Base-by-base conservation (phyloP, 192 early-diverging fungal species). In the Gigaspora rosea region DNA sequence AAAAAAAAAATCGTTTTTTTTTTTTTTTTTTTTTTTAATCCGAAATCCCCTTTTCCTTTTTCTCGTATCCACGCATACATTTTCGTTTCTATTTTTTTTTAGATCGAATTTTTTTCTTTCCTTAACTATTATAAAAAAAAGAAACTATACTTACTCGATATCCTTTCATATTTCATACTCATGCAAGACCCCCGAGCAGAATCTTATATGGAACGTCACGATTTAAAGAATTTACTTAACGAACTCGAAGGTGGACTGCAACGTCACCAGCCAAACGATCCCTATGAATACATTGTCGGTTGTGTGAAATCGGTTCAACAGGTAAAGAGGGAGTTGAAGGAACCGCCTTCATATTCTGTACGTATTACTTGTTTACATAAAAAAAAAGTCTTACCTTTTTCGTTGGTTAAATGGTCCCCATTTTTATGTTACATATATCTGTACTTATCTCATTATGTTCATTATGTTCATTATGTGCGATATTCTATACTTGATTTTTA, bases 191-290 rank as follows among this genome's bases (percentile, higher is more conserved):
- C 59, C 64, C 36, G 62, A 52, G 16, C 62, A 15, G 36, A 61
- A 51, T 36, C 41, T 49, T 75, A 62, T 64, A 61, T 51, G 47
- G 48, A 35, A 48, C 63, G 27, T 50, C 50, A 73, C 71, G 74
- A 75, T 50, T 32, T 75, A 50, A 59, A 75, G n/a, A 57, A 18
- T 36, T 41, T 75, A 47, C 51, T 75, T 36, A 16, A 46, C 18
- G 74, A 75, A n/a, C 56, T 75, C 16, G 56, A 75, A 75, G 74
- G 74, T 75, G 74, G 33, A 46, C 50, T 75, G 63, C 61, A 48
- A 5, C 59, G 63, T 58, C 62, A 75, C 62, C 61, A 75, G 27
- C 74, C 74, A n/a, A 48, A 33, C 20, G 74, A 50, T 64, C 61
- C 63, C 51, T 62, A 32, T 6, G 74, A 75, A 8, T 75, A 61